Conservation (phyloP, 805 yeast species). For the Isabelozyma pseudorhagii region DNA sequence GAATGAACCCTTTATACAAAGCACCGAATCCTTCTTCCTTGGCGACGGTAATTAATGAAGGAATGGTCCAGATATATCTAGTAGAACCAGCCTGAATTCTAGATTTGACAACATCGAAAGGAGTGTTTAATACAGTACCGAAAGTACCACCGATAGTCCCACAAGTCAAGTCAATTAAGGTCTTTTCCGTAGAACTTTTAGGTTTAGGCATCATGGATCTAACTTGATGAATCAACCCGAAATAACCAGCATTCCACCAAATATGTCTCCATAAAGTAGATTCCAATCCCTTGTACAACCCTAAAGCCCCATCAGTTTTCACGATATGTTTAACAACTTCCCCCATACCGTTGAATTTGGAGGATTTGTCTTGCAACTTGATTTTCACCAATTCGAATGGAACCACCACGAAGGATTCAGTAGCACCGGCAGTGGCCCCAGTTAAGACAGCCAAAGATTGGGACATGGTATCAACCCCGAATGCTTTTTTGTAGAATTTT, state of each 20-base stretch:
- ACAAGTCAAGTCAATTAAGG: constrained; percentile 81
- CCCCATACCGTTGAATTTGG: constrained; percentile 78
- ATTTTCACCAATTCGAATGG: constrained; percentile 97
- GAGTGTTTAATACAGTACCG: constrained; percentile 94
- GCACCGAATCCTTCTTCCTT: constrained; percentile 92
- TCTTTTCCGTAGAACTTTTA: constrained; percentile 65
- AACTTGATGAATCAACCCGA: constrained; percentile 90
- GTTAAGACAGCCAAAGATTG: constrained; percentile 86
- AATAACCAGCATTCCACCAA: constrained; percentile 97
- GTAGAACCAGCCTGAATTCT: constrained; percentile 91
- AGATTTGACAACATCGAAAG: constrained; percentile 96
- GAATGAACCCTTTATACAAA: constrained; percentile 92
- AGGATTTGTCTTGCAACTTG: constrained; percentile 84
- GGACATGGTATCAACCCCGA: constrained; percentile 66
- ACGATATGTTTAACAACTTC: constrained; percentile 78
- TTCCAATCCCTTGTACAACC: constrained; percentile 92
- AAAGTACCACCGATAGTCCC: constrained; percentile 97
- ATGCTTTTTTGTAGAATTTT: constrained; percentile 66
- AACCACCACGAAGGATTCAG: constrained; percentile 94
- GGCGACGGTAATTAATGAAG: constrained; percentile 69
- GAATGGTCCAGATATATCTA: constrained; percentile 90
- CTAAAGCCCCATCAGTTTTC: constrained; percentile 71
- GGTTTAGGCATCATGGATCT: constrained; percentile 78
- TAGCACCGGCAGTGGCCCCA: constrained; percentile 98
- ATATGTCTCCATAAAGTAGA: constrained; percentile 97